phyloP scores from a whole-genome alignment of 805 yeast genomes.

The Metschnikowia kunwiensis region DNA sequence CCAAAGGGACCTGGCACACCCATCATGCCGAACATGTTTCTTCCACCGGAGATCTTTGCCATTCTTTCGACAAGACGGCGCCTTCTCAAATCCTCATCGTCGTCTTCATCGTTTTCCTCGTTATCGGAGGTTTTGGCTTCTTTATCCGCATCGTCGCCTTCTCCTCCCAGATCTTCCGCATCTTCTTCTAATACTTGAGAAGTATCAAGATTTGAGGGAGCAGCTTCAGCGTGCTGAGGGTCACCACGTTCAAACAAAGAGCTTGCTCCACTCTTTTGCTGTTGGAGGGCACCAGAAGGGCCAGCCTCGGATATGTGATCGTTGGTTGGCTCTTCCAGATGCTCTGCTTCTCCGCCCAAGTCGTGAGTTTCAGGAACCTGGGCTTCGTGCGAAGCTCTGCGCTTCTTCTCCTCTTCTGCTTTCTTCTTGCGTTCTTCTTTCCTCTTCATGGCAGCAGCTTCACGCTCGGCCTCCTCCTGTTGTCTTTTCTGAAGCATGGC shows the following conservation, averaged over 20 bases:
- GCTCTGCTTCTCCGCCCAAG: not conserved
- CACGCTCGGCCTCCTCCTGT: slow-evolving; percentile 73
- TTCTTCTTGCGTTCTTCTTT: slow-evolving; percentile 49
- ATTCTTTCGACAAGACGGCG: slow-evolving; percentile 82
- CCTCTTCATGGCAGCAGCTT: slow-evolving; percentile 54
- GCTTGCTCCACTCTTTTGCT: not conserved
- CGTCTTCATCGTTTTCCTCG: slow-evolving; percentile 51
- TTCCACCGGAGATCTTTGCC: slow-evolving; percentile 93
- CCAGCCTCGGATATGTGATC: not conserved
- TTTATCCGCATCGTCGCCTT: slow-evolving; percentile 34
- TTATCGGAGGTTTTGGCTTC: slow-evolving; percentile 44
- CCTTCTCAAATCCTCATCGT: slow-evolving; percentile 72
- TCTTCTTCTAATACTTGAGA: not conserved
- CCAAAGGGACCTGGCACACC: slow-evolving; percentile 47
- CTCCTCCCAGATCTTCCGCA: slow-evolving; percentile 20
- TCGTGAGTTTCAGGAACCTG: not conserved
- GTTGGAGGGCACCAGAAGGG: not conserved
- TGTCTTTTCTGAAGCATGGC: slow-evolving; percentile 79
- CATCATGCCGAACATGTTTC: slow-evolving; percentile 76
- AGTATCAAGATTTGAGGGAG: not conserved
- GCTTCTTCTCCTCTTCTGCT: slow-evolving; percentile 12
- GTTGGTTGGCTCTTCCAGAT: no score
- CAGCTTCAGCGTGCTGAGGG: not conserved
- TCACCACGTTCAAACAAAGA: not conserved
- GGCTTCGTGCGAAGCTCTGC: slow-evolving; percentile 3